A percentile compares a stretch with the other conserved stretches of the same genome.
phyloP scores from a whole-genome alignment of 352 stramenopile genomes.

The Globisporangium okanoganense region DNA sequence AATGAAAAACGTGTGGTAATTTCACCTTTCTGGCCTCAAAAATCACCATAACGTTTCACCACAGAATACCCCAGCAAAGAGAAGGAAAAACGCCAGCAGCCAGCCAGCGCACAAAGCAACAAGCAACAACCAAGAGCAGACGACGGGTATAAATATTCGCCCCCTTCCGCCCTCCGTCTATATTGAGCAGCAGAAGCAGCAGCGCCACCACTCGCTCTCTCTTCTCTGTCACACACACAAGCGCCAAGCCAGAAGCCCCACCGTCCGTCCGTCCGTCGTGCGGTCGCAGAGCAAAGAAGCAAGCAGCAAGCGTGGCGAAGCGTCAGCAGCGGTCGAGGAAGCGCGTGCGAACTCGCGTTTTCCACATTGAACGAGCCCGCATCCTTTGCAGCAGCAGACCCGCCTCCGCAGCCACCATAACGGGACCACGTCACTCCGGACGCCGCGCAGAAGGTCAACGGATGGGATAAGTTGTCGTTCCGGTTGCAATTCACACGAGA shows the following conservation, averaged over 20 bases:
- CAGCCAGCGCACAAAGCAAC: slow-evolving; percentile 8
- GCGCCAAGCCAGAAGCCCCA: background rate
- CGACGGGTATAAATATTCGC: slow-evolving; percentile 4
- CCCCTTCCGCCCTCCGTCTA: background rate
- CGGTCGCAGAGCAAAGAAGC: slow-evolving; percentile 5
- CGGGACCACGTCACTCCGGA: slow-evolving; percentile 19
- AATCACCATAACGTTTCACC: background rate
- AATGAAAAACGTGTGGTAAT: background rate
- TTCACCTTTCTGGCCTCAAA: background rate
- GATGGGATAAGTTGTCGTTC: slow-evolving; percentile 41
- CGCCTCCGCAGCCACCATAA: slow-evolving; percentile 17
- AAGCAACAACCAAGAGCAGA: background rate
- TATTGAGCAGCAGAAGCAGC: slow-evolving; percentile 3
- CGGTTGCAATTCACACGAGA: slow-evolving; percentile 23
- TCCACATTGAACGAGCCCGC: background rate
- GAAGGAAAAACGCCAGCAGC: slow-evolving; percentile 11
- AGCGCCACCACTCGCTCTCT: background rate
- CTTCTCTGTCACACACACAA: background rate
- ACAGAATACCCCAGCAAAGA: background rate
- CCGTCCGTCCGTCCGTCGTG: slow-evolving; percentile 1
- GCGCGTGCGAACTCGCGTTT: background rate
- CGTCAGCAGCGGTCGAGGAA: slow-evolving; percentile 5
- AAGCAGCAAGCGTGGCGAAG: slow-evolving; percentile 14
- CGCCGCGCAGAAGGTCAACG: slow-evolving; percentile 21
- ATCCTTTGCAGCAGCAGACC: no score